phyloP scores from a whole-genome alignment of 2,329 filamentous ascomycete species.

The Saccharata proteae region DNA sequence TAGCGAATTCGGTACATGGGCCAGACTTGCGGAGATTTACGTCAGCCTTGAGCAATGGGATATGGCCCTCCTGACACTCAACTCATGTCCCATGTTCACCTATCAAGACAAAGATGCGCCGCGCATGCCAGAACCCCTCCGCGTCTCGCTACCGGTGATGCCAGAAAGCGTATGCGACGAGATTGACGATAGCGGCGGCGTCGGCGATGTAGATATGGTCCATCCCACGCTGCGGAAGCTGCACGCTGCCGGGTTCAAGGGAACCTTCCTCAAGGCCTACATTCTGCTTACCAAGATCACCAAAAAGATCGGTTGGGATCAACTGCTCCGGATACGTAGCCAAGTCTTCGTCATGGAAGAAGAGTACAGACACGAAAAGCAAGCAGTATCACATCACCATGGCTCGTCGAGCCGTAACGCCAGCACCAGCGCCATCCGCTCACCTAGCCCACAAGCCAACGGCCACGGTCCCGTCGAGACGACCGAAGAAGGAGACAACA shows the following conservation, averaged over 20 bases:
- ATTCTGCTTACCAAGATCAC: constrained; percentile 90
- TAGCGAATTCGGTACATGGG: constrained; percentile 96
- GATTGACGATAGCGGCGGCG: constrained; percentile 77
- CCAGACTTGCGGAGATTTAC: constrained; percentile 83
- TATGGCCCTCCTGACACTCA: constrained; percentile 83
- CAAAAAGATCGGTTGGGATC: constrained; percentile 94
- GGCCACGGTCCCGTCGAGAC: constrained; percentile 28
- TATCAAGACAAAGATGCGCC: constrained; percentile 98
- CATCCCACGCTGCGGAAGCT: constrained; percentile 78
- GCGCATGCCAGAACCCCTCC: constrained; percentile 82
- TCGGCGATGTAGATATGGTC: constrained; percentile 70
- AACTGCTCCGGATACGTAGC: constrained; percentile 84
- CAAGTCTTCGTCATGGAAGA: constrained; percentile 99
- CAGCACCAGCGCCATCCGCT: constrained; percentile 66
- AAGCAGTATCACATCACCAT: constrained; percentile 33
- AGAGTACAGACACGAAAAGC: constrained; percentile 85
- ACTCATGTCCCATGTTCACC: constrained; percentile 99
- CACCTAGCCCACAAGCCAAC: constrained; percentile 40
- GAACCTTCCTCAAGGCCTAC: constrained; percentile 93
- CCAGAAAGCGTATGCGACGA: constrained; percentile 87
- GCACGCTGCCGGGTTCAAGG: constrained; percentile 80
- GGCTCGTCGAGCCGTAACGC: constrained; percentile 51
- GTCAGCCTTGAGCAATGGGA: constrained; percentile 94
- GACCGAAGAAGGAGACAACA: constrained; percentile 18
- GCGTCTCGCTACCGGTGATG: constrained; percentile 75